Conservation (phyloP, 345 rosid species). For the Salix arbutifolia region DNA sequence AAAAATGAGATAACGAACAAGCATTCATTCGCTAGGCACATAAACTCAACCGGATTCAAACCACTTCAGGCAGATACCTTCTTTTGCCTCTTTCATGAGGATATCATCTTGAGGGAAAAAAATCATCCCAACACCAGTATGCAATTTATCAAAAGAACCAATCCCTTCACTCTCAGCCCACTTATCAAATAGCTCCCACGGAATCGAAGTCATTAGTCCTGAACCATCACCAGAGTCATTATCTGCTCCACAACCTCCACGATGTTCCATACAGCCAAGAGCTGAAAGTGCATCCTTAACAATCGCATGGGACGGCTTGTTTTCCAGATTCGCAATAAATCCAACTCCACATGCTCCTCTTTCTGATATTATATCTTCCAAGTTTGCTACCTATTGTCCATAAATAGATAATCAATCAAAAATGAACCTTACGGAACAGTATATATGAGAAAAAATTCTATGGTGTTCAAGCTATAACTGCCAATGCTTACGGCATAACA, state of each 20-base stretch:
- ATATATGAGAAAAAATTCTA: neutral
- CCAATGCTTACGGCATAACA: too few relatives aligned
- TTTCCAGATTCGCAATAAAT: constrained; percentile 93
- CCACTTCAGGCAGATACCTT: constrained; percentile 45
- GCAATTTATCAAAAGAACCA: constrained; percentile 68
- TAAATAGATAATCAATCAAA: neutral
- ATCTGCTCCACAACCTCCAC: constrained; percentile 99
- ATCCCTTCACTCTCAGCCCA: constrained; percentile 82
- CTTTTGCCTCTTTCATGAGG: constrained; percentile 62
- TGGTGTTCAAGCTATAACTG: too few relatives aligned
- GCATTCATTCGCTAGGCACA: neutral
- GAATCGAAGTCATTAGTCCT: constrained; percentile 94
- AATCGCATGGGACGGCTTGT: constrained; percentile 73
- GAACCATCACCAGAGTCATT: constrained; percentile 98
- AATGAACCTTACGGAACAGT: neutral
- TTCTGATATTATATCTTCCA: constrained; percentile 84
- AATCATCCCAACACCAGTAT: constrained; percentile 95
- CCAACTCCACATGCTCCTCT: constrained; percentile 99
- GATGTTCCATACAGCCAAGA: constrained; percentile 98
- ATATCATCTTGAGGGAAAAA: constrained; percentile 71
- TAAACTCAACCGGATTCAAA: constrained; percentile 2
- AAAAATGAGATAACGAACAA: constrained; percentile 2
- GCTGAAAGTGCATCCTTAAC: constrained; percentile 80
- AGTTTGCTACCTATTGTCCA: constrained; percentile 57
- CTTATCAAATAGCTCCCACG: constrained; percentile 76